Evolutionary conservation across 805 yeast species (phyloP).

Genomic region (Grigorovia transvaalensis): DNA sequence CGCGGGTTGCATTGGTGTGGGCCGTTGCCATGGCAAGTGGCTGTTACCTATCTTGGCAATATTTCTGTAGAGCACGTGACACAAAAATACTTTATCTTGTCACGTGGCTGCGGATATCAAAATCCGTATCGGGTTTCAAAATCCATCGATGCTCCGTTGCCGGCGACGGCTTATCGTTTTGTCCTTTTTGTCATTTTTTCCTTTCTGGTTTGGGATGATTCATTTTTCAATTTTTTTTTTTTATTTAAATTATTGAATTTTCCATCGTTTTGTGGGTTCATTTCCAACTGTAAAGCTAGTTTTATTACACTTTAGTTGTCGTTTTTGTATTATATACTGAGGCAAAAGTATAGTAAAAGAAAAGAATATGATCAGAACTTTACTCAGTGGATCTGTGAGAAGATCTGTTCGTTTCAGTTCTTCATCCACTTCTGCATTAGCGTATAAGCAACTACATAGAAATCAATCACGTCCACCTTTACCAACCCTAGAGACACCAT

Average conservation of each 20-base stretch:
- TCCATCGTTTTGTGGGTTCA: not conserved
- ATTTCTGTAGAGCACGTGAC: too few species aligned
- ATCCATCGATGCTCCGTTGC: not conserved
- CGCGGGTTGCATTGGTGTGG: too few species aligned
- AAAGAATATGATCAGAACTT: conserved; percentile 15
- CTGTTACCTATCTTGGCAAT: too few species aligned
- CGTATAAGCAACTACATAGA: conserved; percentile 85
- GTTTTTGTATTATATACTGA: too few species aligned
- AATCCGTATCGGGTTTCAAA: not conserved
- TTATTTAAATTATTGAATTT: too few species aligned
- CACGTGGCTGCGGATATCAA: not conserved
- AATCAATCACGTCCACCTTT: conserved; percentile 79
- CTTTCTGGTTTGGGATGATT: not conserved
- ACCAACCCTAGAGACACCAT: conserved; percentile 88
- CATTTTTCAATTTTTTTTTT: not conserved
- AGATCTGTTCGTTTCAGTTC: conserved; percentile 35
- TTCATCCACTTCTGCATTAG: conserved; percentile 85
- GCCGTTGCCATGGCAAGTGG: too few species aligned
- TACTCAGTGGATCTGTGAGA: conserved; percentile 6
- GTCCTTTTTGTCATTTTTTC: too few species aligned
- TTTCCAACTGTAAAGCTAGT: too few species aligned
- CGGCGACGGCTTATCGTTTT: not conserved
- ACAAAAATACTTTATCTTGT: not conserved
- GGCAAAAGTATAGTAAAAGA: conserved; percentile 14
- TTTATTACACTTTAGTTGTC: too few species aligned